Conservation (phyloP, 129 eudicot genomes). For the Chrysanthemum seticuspe region DNA sequence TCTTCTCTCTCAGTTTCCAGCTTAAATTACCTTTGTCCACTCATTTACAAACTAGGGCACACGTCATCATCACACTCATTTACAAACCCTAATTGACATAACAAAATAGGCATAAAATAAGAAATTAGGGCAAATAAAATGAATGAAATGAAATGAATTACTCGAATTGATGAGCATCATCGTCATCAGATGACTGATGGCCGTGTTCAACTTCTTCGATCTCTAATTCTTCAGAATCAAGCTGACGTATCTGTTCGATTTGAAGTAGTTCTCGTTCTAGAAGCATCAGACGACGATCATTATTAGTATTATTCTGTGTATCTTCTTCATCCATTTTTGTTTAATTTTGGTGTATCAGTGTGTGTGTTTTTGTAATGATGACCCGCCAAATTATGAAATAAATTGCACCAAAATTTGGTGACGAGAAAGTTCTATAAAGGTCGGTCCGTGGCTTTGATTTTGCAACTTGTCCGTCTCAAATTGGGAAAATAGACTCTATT, state of each 20-base stretch:
- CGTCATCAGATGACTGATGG: slow-evolving; percentile 64
- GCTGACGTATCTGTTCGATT: slow-evolving; percentile 74
- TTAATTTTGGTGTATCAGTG: slow-evolving; percentile 21
- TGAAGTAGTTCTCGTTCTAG: slow-evolving; percentile 70
- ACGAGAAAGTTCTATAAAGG: too few species aligned
- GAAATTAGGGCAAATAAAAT: not conserved
- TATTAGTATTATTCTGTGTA: slow-evolving; percentile 38
- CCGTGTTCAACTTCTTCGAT: slow-evolving; percentile 82
- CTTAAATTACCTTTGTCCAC: too few species aligned
- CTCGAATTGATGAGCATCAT: slow-evolving; percentile 8
- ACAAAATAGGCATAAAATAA: not conserved
- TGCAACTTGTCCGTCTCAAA: too few species aligned
- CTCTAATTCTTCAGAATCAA: slow-evolving; percentile 78
- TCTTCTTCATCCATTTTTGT: slow-evolving; percentile 6
- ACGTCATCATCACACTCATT: not conserved
- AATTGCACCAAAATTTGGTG: too few species aligned
- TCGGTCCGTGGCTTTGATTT: too few species aligned
- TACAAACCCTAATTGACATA: slow-evolving; percentile 15
- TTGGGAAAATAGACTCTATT: too few species aligned
- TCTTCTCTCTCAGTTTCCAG: too few species aligned
- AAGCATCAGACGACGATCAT: slow-evolving; percentile 37
- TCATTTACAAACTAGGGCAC: too few species aligned
- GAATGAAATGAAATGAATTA: not conserved
- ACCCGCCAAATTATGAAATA: too few species aligned
- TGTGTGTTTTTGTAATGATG: too few species aligned